phyloP scores from a whole-genome alignment of 1,284 basidiomycete genomes.

The Ustilago crameri region DNA sequence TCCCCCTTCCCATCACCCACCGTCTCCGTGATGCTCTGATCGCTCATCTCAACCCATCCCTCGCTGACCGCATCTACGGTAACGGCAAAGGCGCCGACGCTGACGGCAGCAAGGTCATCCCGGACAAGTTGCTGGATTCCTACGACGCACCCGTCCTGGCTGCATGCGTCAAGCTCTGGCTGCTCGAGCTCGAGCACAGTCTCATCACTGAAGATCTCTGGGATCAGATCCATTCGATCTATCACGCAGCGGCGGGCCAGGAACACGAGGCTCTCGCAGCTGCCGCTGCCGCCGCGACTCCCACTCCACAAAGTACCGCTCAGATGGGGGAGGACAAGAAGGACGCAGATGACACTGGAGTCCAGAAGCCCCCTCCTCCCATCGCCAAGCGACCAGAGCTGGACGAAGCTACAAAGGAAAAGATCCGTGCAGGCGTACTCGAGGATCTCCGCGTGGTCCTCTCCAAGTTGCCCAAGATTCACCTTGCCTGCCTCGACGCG shows the following conservation, averaged over 20 bases:
- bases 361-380: background rate
- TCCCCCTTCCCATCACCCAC: conserved; percentile 79
- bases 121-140: conserved; percentile 75
- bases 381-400: conserved; percentile 76
- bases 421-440: conserved; percentile 73
- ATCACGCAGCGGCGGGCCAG: conserved; percentile 58
- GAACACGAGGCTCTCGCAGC: conserved; percentile 50
- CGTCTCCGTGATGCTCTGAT: conserved; percentile 85
- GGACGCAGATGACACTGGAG: background rate
- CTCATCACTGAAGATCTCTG: conserved; percentile 58
- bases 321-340: conserved; percentile 6
- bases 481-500: conserved; percentile 83
- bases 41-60: conserved; percentile 42
- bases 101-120: conserved; percentile 20
- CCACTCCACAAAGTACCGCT: conserved; percentile 5
- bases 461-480: conserved; percentile 79
- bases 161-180: conserved; percentile 82
- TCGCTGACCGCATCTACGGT: conserved; percentile 41
- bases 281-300: conserved; percentile 15
- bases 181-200: conserved; percentile 58
- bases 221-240: conserved; percentile 61
- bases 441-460: conserved; percentile 78
- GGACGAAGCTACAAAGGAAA: conserved; percentile 78
- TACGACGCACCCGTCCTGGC: conserved; percentile 88
- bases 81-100: conserved; percentile 5